phyloP scores from a whole-genome alignment of 2,329 filamentous ascomycete species.

The Penicillium brasilianum region DNA sequence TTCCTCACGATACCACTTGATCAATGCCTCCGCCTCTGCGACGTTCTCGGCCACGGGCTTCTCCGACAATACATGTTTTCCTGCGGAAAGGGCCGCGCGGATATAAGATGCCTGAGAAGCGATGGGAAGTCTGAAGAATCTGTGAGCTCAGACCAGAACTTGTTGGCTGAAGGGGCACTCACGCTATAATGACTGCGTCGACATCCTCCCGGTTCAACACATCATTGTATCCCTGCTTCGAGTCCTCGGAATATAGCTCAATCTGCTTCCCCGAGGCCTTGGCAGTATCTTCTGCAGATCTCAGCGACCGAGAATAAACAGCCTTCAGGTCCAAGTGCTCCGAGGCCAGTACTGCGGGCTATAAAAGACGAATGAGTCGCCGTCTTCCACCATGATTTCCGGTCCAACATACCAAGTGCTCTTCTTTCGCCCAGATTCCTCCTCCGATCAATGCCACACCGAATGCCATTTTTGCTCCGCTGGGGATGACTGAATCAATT shows the following conservation, averaged over 20 bases:
- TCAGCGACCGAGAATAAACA: conserved; percentile 67
- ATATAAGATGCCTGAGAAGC: conserved; percentile 63
- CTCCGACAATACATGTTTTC: conserved; percentile 73
- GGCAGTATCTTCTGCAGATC: conserved; percentile 58
- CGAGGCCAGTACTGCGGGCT: conserved; percentile 9
- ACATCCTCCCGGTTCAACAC: conserved; percentile 61
- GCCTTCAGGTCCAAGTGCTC: conserved; percentile 33
- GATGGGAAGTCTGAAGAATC: conserved; percentile 59
- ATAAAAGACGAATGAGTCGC: neutral
- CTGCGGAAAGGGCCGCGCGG: conserved; percentile 63
- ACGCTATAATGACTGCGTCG: conserved; percentile 45
- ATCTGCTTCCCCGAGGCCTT: conserved; percentile 40
- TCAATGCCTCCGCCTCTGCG: conserved; percentile 54
- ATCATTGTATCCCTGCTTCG: conserved; percentile 55
- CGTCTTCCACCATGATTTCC: neutral
- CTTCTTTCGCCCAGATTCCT: conserved; percentile 11
- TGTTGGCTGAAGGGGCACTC: neutral
- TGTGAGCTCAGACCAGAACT: neutral
- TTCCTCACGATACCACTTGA: conserved; percentile 52
- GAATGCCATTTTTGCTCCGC: neutral
- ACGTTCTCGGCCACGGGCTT: conserved; percentile 71
- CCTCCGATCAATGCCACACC: conserved; percentile 8
- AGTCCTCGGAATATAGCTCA: conserved; percentile 62
- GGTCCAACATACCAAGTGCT: conserved; percentile 5
- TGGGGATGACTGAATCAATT: neutral